Conservation (phyloP, 2,329 filamentous ascomycete genomes). For the Neofusicoccum kwambonambiense region DNA sequence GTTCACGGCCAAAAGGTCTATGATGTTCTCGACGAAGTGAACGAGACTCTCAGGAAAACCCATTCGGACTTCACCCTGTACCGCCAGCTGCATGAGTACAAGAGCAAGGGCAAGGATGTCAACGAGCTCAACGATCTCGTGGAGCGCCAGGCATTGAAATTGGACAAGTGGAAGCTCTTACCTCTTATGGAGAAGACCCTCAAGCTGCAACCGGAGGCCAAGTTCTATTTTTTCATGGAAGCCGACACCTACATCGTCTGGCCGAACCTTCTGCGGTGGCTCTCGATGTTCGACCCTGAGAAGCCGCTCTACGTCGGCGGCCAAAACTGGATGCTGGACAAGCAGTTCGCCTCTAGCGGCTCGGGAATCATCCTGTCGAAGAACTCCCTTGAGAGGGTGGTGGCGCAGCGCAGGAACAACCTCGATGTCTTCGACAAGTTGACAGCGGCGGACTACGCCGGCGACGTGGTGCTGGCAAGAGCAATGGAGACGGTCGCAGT, state of each 20-base stretch:
- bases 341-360: conserved; percentile 6
- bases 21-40: conserved; percentile 46
- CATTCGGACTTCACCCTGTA: conserved; percentile 55
- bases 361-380: conserved; percentile 10
- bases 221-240: conserved; percentile 19
- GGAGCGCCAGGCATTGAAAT: conserved; percentile 24
- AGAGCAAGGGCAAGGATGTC: conserved; percentile 43
- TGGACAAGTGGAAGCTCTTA: conserved; percentile 61
- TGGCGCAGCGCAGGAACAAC: conserved; percentile 7
- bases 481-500: conserved; percentile 10
- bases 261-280: conserved; percentile 14
- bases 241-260: conserved; percentile 15
- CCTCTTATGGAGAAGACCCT: conserved; percentile 54
- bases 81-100: conserved; percentile 47
- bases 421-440: conserved; percentile 10
- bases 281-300: background rate
- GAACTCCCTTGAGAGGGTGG: background rate
- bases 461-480: conserved; percentile 6
- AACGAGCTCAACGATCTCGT: conserved; percentile 23
- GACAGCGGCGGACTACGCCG: conserved; percentile 7
- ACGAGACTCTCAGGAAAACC: conserved; percentile 34
- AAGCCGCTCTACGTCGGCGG: conserved; percentile 15
- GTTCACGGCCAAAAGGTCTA: conserved; percentile 51
- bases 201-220: conserved; percentile 20
- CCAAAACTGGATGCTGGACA: conserved; percentile 15